phyloP scores from a whole-genome alignment of 768 basidiomycete species.

The Kwoniella pini region DNA sequence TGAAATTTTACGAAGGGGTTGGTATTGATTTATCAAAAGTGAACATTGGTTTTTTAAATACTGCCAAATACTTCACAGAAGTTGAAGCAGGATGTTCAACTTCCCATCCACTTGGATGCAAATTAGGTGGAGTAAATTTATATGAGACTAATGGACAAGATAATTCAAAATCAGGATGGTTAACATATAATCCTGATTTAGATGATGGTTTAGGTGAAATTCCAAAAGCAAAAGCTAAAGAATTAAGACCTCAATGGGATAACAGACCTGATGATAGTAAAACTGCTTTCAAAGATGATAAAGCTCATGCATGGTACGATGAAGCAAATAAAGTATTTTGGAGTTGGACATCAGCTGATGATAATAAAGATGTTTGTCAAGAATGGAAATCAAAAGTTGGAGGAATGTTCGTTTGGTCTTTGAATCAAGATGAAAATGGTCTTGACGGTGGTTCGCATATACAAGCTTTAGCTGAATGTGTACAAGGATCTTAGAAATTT shows the following conservation, averaged over 20 bases:
- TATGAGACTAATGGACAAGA: slow-evolving; percentile 15
- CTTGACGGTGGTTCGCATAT: slow-evolving; percentile 12
- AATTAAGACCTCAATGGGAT: background rate
- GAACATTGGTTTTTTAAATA: slow-evolving; percentile 31
- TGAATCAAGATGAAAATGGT: slow-evolving; percentile 24
- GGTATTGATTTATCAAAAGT: slow-evolving; percentile 26
- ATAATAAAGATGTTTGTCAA: slow-evolving; percentile 29
- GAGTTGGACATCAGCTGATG: slow-evolving; percentile 33
- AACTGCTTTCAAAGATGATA: slow-evolving; percentile 4
- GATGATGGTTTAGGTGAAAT: slow-evolving; percentile 2
- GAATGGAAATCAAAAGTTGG: slow-evolving; percentile 26
- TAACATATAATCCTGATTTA: slow-evolving; percentile 15
- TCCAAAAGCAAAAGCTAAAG: background rate
- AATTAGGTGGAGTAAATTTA: slow-evolving; percentile 11
- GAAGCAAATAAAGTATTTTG: slow-evolving; percentile 25
- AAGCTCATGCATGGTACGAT: slow-evolving; percentile 24
- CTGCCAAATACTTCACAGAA: slow-evolving; percentile 37
- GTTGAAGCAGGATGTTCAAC: background rate
- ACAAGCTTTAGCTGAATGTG: slow-evolving; percentile 17
- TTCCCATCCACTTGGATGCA: slow-evolving; percentile 23
- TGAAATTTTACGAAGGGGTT: slow-evolving; percentile 19
- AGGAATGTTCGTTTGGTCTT: slow-evolving; percentile 39
- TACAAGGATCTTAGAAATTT: background rate
- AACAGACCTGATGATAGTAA: background rate
- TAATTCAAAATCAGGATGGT: slow-evolving; percentile 13